Evolutionary conservation across 2,329 filamentous ascomycete species (phyloP).

Genomic region (Fusarium neocosmosporiellum): DNA sequence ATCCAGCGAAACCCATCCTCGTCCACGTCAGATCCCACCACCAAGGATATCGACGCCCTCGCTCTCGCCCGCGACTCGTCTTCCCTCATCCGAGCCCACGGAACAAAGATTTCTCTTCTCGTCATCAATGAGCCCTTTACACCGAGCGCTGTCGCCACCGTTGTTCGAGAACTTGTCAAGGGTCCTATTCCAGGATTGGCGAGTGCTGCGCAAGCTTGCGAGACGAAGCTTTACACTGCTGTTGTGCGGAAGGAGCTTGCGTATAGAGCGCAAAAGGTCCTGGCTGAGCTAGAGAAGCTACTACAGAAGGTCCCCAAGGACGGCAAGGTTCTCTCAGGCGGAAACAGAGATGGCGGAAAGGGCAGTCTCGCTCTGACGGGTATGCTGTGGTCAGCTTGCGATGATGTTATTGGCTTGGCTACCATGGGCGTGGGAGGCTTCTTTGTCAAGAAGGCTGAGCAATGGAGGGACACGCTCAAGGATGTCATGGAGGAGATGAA

Average conservation of each 20-base stretch:
- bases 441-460: constrained; percentile 76
- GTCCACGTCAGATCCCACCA: constrained; percentile 12
- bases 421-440: constrained; percentile 76
- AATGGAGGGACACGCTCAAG: constrained; percentile 79
- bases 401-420: constrained; percentile 74
- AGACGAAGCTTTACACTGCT: constrained; percentile 69
- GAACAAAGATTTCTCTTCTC: constrained; percentile 88
- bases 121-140: constrained; percentile 90
- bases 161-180: constrained; percentile 78
- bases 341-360: constrained; percentile 52
- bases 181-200: constrained; percentile 81
- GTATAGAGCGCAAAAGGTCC: constrained; percentile 66
- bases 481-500: constrained; percentile 89
- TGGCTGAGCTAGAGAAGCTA: constrained; percentile 72
- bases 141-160: constrained; percentile 75
- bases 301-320: constrained; percentile 69
- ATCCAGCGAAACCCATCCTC: constrained; percentile 48
- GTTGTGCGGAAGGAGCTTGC: constrained; percentile 73
- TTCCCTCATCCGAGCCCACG: constrained; percentile 80
- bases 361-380: constrained; percentile 75
- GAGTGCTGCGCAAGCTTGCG: constrained; percentile 75
- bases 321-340: constrained; percentile 60
- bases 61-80: constrained; percentile 78
- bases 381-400: constrained; percentile 85
- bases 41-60: constrained; percentile 66